A percentile compares a stretch with the other conserved stretches of the same genome.
phyloP scores from a whole-genome alignment of 2,329 filamentous ascomycete genomes.

The Alternaria arborescens region DNA sequence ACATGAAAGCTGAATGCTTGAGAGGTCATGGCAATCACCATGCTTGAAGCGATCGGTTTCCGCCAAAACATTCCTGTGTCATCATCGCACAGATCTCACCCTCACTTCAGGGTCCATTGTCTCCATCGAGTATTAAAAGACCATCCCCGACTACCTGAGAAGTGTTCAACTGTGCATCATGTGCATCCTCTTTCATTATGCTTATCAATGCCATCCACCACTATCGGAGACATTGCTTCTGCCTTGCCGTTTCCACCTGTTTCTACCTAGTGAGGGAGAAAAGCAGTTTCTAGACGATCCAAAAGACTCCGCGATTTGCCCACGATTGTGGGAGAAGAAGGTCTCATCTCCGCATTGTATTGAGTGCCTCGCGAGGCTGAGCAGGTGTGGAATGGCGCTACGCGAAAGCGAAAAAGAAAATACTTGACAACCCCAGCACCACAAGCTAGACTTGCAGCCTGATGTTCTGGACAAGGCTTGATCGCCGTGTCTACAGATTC shows the following conservation, averaged over 20 bases:
- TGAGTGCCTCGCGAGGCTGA: slow-evolving; percentile 16
- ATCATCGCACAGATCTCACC: neutral
- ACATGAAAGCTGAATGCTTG: neutral
- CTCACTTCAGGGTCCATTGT: neutral
- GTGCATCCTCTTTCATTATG: slow-evolving; percentile 30
- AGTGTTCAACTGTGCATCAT: slow-evolving; percentile 4
- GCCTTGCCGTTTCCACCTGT: slow-evolving; percentile 20
- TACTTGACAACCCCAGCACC: neutral
- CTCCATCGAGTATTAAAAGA: neutral
- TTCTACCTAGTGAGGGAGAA: neutral
- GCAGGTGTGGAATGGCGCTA: slow-evolving; percentile 1
- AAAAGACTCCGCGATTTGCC: slow-evolving; percentile 15
- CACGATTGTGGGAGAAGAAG: slow-evolving; percentile 28
- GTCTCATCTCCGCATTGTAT: slow-evolving; percentile 28
- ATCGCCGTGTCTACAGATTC: neutral
- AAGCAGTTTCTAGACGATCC: slow-evolving; percentile 13
- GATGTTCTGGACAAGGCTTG: neutral
- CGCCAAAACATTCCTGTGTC: neutral
- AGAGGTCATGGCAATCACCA: neutral
- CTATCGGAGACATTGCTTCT: slow-evolving; percentile 28
- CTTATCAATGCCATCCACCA: slow-evolving; percentile 25
- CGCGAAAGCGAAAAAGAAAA: neutral
- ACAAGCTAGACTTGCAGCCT: neutral
- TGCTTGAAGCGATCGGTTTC: neutral
- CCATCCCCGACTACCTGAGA: neutral